Conservation (phyloP, 2,329 filamentous ascomycete genomes). For the Fusarium pininemorale region DNA sequence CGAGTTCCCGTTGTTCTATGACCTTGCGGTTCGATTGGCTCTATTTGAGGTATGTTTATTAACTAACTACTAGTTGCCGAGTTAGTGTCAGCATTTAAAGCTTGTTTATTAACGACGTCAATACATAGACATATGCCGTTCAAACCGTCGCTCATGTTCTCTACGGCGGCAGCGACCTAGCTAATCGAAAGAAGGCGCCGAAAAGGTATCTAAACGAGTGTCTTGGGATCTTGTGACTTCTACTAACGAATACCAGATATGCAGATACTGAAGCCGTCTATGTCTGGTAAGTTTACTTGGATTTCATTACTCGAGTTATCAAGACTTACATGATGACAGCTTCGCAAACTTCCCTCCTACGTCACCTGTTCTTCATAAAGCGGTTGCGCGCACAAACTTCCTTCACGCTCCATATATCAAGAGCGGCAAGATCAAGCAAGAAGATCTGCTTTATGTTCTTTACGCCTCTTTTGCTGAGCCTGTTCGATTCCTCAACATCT, state of each 20-base stretch:
- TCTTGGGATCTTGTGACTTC: not conserved
- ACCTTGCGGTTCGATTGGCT: conserved; percentile 50
- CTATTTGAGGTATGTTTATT: conserved; percentile 49
- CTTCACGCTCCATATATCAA: conserved; percentile 51
- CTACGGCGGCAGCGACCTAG: conserved; percentile 48
- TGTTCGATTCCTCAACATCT: conserved; percentile 67
- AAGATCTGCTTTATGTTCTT: conserved; percentile 53
- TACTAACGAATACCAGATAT: conserved; percentile 44
- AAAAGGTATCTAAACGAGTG: conserved; percentile 46
- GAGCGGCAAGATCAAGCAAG: conserved; percentile 48
- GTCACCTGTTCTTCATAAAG: conserved; percentile 46
- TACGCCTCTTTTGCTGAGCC: conserved; percentile 73
- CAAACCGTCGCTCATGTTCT: conserved; percentile 51
- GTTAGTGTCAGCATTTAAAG: not conserved
- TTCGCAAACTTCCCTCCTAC: conserved; percentile 45
- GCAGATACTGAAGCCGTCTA: conserved; percentile 54
- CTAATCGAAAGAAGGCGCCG: conserved; percentile 42
- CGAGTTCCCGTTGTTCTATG: conserved; percentile 53
- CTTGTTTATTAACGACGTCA: not conserved
- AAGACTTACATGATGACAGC: conserved; percentile 25
- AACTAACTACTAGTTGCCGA: not conserved
- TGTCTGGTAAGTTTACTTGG: conserved; percentile 41
- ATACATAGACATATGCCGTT: conserved; percentile 51
- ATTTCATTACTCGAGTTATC: not conserved
- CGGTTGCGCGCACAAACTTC: conserved; percentile 53